Evolutionary conservation across 2,329 filamentous ascomycete species (phyloP).

Genomic region (Grosmannia huntii): DNA sequence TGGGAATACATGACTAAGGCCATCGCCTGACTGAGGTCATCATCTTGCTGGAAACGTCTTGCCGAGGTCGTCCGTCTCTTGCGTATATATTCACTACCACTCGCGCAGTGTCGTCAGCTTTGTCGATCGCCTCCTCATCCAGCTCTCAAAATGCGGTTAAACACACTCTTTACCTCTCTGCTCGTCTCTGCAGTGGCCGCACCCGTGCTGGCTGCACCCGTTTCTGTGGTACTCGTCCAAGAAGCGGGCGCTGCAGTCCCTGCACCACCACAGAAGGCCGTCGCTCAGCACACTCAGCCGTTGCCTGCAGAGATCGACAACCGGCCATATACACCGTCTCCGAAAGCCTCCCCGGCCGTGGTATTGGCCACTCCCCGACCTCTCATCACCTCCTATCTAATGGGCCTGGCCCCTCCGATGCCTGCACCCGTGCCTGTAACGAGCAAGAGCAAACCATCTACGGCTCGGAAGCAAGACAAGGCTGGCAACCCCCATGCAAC

Average conservation of each 20-base stretch:
- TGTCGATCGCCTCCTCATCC: neutral
- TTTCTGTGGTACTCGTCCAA: neutral
- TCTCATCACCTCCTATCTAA: conserved; percentile 11
- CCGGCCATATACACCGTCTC: conserved; percentile 6
- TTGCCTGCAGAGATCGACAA: conserved; percentile 5
- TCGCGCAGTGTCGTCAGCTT: neutral
- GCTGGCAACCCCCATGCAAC: neutral
- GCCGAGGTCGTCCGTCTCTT: neutral
- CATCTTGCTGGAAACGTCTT: neutral
- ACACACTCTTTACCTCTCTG: neutral
- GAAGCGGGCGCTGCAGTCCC: neutral
- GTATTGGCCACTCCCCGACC: conserved; percentile 9
- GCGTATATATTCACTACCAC: neutral
- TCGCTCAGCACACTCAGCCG: neutral
- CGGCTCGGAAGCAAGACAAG: neutral
- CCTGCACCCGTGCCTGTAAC: neutral
- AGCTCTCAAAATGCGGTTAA: neutral
- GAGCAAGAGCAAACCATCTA: neutral
- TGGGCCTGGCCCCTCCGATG: conserved; percentile 5
- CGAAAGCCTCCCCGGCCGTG: neutral
- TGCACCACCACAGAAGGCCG: neutral
- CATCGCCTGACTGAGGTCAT: neutral
- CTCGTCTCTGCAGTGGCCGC: neutral
- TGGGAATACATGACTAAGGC: neutral
- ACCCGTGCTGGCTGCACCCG: neutral